Conservation (phyloP, 305 asterid species). For the Plantago coronopus region DNA sequence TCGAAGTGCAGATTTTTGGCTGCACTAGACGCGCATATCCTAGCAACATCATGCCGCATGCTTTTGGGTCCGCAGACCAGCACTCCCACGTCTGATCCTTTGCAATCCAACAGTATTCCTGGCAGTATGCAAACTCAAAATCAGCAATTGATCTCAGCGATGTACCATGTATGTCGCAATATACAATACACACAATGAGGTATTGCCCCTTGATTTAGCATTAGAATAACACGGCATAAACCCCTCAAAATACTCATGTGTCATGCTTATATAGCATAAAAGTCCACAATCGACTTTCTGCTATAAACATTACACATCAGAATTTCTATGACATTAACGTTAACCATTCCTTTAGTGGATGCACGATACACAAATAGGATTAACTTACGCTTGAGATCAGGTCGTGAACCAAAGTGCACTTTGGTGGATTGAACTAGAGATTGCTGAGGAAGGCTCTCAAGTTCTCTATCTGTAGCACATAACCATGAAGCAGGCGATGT, state of each 20-base stretch:
- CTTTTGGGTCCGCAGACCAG: conserved; percentile 33
- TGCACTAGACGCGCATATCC: conserved; percentile 29
- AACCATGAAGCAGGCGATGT: conserved; percentile 45
- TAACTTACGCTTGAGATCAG: conserved; percentile 59
- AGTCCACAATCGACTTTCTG: too few species aligned
- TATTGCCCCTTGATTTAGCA: too few species aligned
- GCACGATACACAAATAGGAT: background rate
- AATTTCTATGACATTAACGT: too few species aligned
- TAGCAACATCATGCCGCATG: conserved; percentile 37
- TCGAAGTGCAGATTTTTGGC: conserved; percentile 32
- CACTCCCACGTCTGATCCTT: conserved; percentile 35
- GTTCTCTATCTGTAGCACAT: conserved; percentile 32
- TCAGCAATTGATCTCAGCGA: too few species aligned
- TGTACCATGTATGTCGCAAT: too few species aligned
- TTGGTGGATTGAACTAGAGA: conserved; percentile 49
- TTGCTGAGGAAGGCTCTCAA: conserved; percentile 59
- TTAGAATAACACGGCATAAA: too few species aligned
- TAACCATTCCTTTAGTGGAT: too few species aligned
- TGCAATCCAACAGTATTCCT: conserved; percentile 42
- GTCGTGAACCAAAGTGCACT: conserved; percentile 48
- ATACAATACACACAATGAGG: too few species aligned
- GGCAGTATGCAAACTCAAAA: background rate
- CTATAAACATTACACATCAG: too few species aligned
- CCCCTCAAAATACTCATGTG: too few species aligned
- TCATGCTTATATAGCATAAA: too few species aligned